Conservation (phyloP, 2,329 filamentous ascomycete species). For the Teratosphaeriaceae sp. region DNA sequence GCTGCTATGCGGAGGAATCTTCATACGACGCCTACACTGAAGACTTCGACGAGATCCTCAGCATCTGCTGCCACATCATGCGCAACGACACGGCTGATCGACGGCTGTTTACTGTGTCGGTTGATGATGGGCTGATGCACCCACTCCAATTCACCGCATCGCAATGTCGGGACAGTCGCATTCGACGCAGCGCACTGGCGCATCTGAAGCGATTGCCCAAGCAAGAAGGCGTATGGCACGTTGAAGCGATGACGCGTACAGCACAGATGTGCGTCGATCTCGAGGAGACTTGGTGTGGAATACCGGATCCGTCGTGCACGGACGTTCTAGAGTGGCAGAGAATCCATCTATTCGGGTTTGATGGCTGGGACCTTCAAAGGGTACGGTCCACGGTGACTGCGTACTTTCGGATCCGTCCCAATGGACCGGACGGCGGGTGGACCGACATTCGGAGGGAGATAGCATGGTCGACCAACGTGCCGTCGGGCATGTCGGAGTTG, state of each 20-base stretch:
- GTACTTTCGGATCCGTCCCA: conserved; percentile 18
- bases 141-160: conserved; percentile 23
- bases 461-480: conserved; percentile 14
- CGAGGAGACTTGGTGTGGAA: conserved; percentile 20
- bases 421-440: conserved; percentile 27
- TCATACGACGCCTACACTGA: conserved; percentile 21
- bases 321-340: conserved; percentile 28
- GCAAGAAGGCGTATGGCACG: conserved; percentile 21
- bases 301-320: conserved; percentile 12
- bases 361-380: conserved; percentile 16
- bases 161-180: conserved; percentile 24
- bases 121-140: conserved; percentile 26
- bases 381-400: conserved; percentile 14
- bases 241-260: conserved; percentile 20
- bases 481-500: not conserved
- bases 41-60: conserved; percentile 26
- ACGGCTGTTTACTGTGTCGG: conserved; percentile 21
- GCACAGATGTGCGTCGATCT: conserved; percentile 18
- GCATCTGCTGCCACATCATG: conserved; percentile 24
- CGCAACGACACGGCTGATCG: conserved; percentile 21
- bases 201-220: conserved; percentile 19
- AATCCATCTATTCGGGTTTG: conserved; percentile 19
- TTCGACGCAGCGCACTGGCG: conserved; percentile 21
- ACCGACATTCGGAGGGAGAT: conserved; percentile 15
- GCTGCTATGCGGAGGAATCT: conserved; percentile 21